Evolutionary conservation across 1,139 yeast genomes (phyloP).

Genomic region (Kurtzmaniella quercitrusa): DNA sequence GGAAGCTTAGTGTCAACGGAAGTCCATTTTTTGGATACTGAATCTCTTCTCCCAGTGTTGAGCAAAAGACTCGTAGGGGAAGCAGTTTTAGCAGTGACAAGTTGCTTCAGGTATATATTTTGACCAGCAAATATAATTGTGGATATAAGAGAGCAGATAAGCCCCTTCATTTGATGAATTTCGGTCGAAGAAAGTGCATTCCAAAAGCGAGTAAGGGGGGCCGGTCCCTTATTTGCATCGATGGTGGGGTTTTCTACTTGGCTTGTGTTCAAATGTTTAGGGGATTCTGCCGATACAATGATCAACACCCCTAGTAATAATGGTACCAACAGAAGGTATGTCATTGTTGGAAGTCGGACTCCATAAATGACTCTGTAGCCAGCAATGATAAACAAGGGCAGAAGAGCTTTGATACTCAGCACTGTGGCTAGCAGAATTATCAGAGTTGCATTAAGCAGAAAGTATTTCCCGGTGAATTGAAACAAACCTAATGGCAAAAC

Average conservation of each 20-base stretch:
- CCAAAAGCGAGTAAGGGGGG: not conserved
- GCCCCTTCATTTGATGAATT: constrained; percentile 23
- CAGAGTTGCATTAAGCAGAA: constrained; percentile 36
- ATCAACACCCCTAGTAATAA: constrained; percentile 34
- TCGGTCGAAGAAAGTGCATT: constrained; percentile 11
- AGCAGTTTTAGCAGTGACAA: constrained; percentile 32
- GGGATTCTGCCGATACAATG: constrained; percentile 19
- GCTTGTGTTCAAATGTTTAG: constrained; percentile 14
- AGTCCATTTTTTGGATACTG: not conserved
- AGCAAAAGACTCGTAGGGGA: constrained; percentile 28
- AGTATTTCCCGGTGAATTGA: constrained; percentile 35
- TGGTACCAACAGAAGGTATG: constrained; percentile 35
- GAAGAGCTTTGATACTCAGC: constrained; percentile 37
- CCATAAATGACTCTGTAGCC: constrained; percentile 32
- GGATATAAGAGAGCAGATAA: constrained; percentile 26
- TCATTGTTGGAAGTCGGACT: constrained; percentile 28
- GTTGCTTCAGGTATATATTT: constrained; percentile 39
- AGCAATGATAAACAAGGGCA: constrained; percentile 33
- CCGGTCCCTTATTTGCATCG: not conserved
- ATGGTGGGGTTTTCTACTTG: not conserved
- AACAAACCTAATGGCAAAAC: constrained; percentile 37
- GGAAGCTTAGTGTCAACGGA: constrained; percentile 19
- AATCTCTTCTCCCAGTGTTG: constrained; percentile 12
- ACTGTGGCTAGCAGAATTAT: constrained; percentile 37
- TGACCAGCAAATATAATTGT: constrained; percentile 37